Conservation (phyloP, 345 rosid genomes). For the Geranium brycei region DNA sequence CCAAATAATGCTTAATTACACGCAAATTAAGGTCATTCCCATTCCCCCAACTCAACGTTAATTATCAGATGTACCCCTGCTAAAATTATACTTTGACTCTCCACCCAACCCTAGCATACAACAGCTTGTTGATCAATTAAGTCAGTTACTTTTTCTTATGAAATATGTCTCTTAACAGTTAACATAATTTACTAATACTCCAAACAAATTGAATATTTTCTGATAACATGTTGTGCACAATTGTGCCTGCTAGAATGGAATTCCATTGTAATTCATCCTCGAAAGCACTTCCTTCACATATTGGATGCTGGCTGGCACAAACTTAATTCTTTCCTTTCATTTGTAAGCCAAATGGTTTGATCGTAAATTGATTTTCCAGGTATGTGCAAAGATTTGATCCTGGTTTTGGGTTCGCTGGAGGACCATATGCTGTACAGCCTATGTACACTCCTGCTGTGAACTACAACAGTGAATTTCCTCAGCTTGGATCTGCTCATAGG, state of each 20-base stretch:
- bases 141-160: no score
- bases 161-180: no score
- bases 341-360: neutral
- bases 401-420: conserved; percentile 56
- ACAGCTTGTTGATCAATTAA: no score
- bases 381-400: conserved; percentile 75
- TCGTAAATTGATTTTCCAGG: conserved; percentile 20
- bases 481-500: conserved; percentile 46
- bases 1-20: no score
- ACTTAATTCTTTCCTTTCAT: neutral
- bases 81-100: no score
- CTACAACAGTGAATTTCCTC: conserved; percentile 79
- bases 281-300: neutral
- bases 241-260: neutral
- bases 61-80: no score
- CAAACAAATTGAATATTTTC: no score
- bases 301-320: neutral
- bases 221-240: neutral
- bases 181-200: no score
- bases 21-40: no score
- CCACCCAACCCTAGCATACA: no score
- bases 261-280: neutral
- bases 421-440: conserved; percentile 53
- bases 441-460: conserved; percentile 60
- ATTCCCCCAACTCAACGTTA: no score